Conservation (phyloP, 1,284 basidiomycete genomes). For the Cutaneotrichosporon sp. region DNA sequence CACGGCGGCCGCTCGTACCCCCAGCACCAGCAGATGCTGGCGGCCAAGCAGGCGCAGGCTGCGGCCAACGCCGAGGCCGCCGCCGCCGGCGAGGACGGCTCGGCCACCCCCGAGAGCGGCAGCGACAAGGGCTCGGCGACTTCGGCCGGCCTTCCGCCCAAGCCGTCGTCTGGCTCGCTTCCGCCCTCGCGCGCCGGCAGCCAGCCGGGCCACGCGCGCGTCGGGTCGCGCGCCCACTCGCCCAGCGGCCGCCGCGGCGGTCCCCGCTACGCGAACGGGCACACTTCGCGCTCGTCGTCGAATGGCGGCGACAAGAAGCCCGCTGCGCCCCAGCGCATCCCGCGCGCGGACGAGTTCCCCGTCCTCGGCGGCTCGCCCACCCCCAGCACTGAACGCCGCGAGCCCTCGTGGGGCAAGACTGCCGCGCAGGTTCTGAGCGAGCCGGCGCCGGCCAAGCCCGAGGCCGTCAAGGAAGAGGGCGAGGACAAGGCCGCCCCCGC, state of each 20-base stretch:
- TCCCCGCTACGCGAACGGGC: slow-evolving; percentile 22
- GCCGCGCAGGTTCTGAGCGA: slow-evolving; percentile 53
- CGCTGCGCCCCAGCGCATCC: slow-evolving; percentile 44
- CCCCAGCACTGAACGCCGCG: slow-evolving; percentile 32
- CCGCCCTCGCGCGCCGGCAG: slow-evolving; percentile 41
- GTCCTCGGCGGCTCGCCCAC: slow-evolving; percentile 36
- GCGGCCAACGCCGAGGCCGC: slow-evolving; percentile 16
- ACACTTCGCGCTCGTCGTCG: slow-evolving; percentile 28
- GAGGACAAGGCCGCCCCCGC: slow-evolving; percentile 28
- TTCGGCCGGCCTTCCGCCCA: slow-evolving; percentile 30
- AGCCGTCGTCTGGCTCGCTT: slow-evolving; percentile 29
- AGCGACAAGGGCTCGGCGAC: slow-evolving; percentile 14
- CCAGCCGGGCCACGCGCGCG: slow-evolving; percentile 43
- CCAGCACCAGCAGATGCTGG: slow-evolving; percentile 29
- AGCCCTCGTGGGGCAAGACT: slow-evolving; percentile 46
- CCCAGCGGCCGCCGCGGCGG: slow-evolving; percentile 35
- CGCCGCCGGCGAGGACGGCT: slow-evolving; percentile 9
- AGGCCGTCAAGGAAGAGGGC: slow-evolving; percentile 23
- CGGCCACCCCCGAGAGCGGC: slow-evolving; percentile 21
- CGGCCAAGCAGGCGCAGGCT: slow-evolving; percentile 19
- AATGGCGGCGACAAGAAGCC: slow-evolving; percentile 27
- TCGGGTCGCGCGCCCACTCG: slow-evolving; percentile 46
- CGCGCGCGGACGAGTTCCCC: slow-evolving; percentile 54
- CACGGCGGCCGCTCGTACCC: slow-evolving; percentile 29
- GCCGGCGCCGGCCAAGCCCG: slow-evolving; percentile 49